Evolutionary conservation across 2,329 filamentous ascomycete species (phyloP).

Genomic region (Chaetomiaceae sp.): DNA sequence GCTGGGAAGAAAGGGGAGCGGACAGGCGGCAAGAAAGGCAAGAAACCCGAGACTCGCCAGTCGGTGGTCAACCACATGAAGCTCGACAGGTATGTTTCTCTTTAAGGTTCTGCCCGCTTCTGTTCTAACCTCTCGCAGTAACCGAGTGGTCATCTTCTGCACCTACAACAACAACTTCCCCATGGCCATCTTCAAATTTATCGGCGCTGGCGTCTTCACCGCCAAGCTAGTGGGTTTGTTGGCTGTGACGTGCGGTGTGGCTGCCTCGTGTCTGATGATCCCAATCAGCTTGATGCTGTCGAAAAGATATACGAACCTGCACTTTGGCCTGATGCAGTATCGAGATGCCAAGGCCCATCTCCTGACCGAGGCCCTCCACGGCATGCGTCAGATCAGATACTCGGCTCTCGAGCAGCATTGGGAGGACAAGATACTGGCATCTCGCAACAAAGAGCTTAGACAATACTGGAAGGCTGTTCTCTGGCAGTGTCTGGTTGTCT

Average conservation of each 20-base stretch:
- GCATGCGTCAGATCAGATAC: conserved; percentile 38
- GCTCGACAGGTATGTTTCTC: conserved; percentile 29
- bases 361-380: conserved; percentile 34
- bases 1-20: conserved; percentile 2
- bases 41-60: conserved; percentile 29
- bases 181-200: conserved; percentile 33
- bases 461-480: conserved; percentile 32
- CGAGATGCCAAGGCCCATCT: conserved; percentile 35
- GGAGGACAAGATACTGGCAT: conserved; percentile 34
- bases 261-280: conserved; percentile 27
- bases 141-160: conserved; percentile 32
- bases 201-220: conserved; percentile 31
- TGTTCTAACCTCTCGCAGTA: conserved; percentile 21
- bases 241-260: conserved; percentile 31
- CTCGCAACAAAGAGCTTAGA: conserved; percentile 33
- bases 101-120: neutral
- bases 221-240: conserved; percentile 32
- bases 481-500: conserved; percentile 30
- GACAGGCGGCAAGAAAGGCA: conserved; percentile 14
- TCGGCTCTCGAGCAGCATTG: conserved; percentile 35
- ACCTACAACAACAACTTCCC: conserved; percentile 34
- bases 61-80: conserved; percentile 37
- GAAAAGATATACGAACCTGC: conserved; percentile 30
- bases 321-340: conserved; percentile 35
- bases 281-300: conserved; percentile 31